Base-by-base conservation (phyloP, 345 rosid species). In the Melaleuca alternifolia region DNA sequence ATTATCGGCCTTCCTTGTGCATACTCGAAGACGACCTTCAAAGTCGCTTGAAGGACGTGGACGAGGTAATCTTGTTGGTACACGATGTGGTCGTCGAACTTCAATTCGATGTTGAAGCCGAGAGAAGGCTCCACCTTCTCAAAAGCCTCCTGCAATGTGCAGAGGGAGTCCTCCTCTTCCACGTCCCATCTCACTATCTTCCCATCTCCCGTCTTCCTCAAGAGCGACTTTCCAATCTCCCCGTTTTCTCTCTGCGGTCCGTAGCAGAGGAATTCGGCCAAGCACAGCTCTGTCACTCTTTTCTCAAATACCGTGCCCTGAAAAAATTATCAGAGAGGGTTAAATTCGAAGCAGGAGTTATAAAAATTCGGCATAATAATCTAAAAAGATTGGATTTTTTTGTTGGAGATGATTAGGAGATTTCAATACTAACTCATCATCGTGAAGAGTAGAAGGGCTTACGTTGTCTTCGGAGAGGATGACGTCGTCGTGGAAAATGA, bases 51-150 rank as follows among this genome's bases (percentile, higher is more conserved):
- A 87, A 97, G 92, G 50, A 92, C 93, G 48, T 90, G 90, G 88
- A 87, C 85, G 86, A 97, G 97, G 86, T 92, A 84, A 54, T 95
- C 95, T 37, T 90, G 91, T 5, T 90, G 87, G 85, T 97, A 97
- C 50, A 94, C 91, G 79, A 96, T 84, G 86, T 94, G 87, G 88
- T 97, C 99, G 88, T 96, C 99, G 75, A 96, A 96, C 91, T 97
- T 97, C 54, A 97, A 86, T 90, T 97, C 99, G 86, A 97, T 92
- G 89, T 97, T 96, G 92, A 96, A 97, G 51, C 99, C 99, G 65
- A 94, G 54, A 15, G 92, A 87, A 24, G 96, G 94, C 8, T 92
- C 91, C 12, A 97, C 98, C 91, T 87, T 91, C 91, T 94, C 90
- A 82, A 97, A 95, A 56, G 97, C 98, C 85, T 94, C 99, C 85